phyloP scores from a whole-genome alignment of 2,329 filamentous ascomycete species.

The Claviceps africana region DNA sequence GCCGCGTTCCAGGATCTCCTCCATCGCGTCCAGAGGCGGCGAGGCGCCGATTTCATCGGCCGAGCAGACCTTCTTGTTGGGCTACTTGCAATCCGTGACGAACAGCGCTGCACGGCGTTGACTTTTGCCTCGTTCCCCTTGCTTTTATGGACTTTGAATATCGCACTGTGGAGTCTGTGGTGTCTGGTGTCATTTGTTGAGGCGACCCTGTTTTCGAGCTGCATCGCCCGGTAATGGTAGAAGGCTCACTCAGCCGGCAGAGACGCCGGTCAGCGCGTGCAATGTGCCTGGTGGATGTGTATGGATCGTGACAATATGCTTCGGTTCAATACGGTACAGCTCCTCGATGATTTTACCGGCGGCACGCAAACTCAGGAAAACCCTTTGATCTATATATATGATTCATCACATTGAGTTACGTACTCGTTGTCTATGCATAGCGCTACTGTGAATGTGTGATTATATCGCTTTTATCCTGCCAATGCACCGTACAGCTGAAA shows the following conservation, averaged over 20 bases:
- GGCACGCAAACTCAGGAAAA: too few relatives aligned
- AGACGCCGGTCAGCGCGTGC: neutral
- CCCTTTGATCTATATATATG: too few relatives aligned
- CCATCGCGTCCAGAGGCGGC: constrained; percentile 27
- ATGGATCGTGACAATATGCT: neutral
- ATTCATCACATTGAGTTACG: too few relatives aligned
- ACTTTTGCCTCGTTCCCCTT: neutral
- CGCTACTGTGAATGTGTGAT: too few relatives aligned
- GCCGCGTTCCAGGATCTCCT: constrained; percentile 25
- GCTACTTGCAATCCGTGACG: constrained; percentile 50
- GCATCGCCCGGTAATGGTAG: too few relatives aligned
- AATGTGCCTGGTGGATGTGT: neutral
- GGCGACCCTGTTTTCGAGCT: neutral
- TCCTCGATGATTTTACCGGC: too few relatives aligned
- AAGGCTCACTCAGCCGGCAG: neutral
- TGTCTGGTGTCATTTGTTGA: neutral
- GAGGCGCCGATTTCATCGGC: constrained; percentile 49
- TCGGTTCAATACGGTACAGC: too few relatives aligned
- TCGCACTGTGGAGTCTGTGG: neutral
- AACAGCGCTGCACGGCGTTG: constrained; percentile 22
- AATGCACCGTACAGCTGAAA: too few relatives aligned
- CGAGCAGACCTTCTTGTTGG: constrained; percentile 63
- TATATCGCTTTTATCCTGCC: too few relatives aligned
- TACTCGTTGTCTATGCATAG: too few relatives aligned
- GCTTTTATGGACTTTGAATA: neutral